Conservation (phyloP, 306 rosid genomes). For the Sindora glabra region DNA sequence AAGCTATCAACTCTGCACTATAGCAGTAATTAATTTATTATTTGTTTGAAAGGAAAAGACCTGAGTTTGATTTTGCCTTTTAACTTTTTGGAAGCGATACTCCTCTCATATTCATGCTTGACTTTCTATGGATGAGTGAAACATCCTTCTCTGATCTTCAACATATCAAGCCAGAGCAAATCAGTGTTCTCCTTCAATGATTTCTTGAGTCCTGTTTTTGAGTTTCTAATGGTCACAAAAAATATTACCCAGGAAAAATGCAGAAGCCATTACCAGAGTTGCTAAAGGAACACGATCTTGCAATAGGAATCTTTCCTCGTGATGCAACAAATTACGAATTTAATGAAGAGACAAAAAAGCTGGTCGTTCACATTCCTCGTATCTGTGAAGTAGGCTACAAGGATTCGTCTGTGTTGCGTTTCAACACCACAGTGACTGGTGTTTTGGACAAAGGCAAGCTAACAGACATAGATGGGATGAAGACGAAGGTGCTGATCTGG, state of each 20-base stretch:
- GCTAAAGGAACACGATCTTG: slow-evolving; percentile 74
- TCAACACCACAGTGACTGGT: slow-evolving; percentile 58
- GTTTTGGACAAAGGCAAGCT: slow-evolving; percentile 90
- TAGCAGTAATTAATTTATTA: too few relatives aligned
- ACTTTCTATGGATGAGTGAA: background rate
- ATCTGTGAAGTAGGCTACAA: slow-evolving; percentile 77
- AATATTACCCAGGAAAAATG: slow-evolving; percentile 62
- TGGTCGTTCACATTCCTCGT: slow-evolving; percentile 58
- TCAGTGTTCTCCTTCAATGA: background rate
- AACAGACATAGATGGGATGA: slow-evolving; percentile 75
- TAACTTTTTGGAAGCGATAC: background rate
- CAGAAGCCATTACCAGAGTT: slow-evolving; percentile 80
- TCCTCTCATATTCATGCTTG: background rate
- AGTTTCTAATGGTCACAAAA: background rate
- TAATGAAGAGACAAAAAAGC: slow-evolving; percentile 72
- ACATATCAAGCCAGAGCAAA: too few relatives aligned
- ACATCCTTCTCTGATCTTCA: background rate
- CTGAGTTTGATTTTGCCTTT: background rate
- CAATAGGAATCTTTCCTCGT: slow-evolving; percentile 81
- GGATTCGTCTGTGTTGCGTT: slow-evolving; percentile 82
- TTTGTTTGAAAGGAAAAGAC: background rate
- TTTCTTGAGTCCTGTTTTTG: background rate
- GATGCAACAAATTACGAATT: slow-evolving; percentile 93
- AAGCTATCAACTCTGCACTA: too few relatives aligned
- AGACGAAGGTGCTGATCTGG: slow-evolving; percentile 93